Evolutionary conservation across 2,329 filamentous ascomycete genomes (phyloP).

Genomic region (Beauveria sp.): DNA sequence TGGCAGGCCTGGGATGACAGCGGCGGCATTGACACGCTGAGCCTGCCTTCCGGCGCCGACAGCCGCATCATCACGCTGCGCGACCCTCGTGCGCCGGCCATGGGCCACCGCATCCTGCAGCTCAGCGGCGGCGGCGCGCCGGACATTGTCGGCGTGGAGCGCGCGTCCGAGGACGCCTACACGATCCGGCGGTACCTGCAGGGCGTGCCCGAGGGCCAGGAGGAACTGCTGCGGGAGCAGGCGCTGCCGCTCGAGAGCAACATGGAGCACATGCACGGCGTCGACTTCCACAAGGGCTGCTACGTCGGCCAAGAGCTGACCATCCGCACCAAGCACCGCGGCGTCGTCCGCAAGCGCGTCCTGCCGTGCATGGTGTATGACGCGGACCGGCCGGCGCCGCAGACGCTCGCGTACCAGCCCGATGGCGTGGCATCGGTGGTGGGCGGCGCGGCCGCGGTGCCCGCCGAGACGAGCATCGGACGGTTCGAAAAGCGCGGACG

Average conservation of each 20-base stretch:
- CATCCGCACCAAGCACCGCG: constrained; percentile 88
- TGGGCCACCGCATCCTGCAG: constrained; percentile 45
- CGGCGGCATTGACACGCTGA: constrained; percentile 6
- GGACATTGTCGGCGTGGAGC: constrained; percentile 33
- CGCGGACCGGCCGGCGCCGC: constrained; percentile 29
- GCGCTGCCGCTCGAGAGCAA: constrained; percentile 85
- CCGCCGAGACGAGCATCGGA: constrained; percentile 41
- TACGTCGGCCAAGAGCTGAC: constrained; percentile 96
- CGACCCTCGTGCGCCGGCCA: constrained; percentile 46
- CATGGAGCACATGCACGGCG: constrained; percentile 74
- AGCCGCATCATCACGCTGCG: constrained; percentile 28
- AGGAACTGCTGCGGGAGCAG: constrained; percentile 62
- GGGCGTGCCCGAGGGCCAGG: constrained; percentile 79
- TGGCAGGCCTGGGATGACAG: constrained; percentile 68
- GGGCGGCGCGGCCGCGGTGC: constrained; percentile 30
- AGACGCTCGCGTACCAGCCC: constrained; percentile 40
- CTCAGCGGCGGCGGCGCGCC: constrained; percentile 20
- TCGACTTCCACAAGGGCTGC: constrained; percentile 94
- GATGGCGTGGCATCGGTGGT: constrained; percentile 19
- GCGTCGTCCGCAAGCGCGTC: constrained; percentile 85
- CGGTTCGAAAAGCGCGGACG: constrained; percentile 52
- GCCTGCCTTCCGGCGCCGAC: background rate
- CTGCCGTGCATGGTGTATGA: constrained; percentile 71
- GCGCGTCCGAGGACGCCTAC: constrained; percentile 54
- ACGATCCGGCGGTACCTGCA: constrained; percentile 67